Base-by-base conservation (phyloP, 345 rosid genomes). In the Hibiscus tridactylites region DNA sequence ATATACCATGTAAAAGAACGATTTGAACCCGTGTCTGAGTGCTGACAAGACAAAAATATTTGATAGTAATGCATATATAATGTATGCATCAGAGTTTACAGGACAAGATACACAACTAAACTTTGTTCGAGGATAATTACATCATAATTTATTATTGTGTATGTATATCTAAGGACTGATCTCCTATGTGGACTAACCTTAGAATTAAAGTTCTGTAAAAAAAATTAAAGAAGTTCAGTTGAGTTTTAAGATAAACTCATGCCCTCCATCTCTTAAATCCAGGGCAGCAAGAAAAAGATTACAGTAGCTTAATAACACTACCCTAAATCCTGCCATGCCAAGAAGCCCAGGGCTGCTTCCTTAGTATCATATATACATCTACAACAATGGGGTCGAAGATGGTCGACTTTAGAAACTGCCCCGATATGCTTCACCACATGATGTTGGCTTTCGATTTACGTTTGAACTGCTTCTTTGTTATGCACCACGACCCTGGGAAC, bases 401-500 rank as follows among this genome's bases (percentile, higher is more conserved):
- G 46, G 13, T 59, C 56, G 21, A 54, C 71, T 28, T 19, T 42
- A 42, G 70, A 53, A 9, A 35, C 13, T 39, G 16, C 28, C 13
- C 12, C 16, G 13, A 26, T 12, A 71, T 54, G 59, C 28, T 77
- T 88, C 77, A 89, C 93, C 93, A 84, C 64, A 73, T 78, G 29
- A 82, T 65, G 73, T 79, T 81, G 74, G 85, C 83, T 71, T 88
- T 84, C 24, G 90, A 80, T 79, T 83, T 91, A 56, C 79, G 85
- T 17, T 83, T 86, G 72, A 87, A 91, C 67, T 80, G 87, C 83
- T 88, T 90, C 88, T 79, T 90, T 59, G 85, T 90, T 77, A 84
- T 57, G 77, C 98, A 90, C 98, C 97, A 94, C 13, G 84, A 61
- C 46, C 76, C 87, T n/a, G 88, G 92, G 75, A 94, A 94, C 37